A percentile compares a stretch with the other conserved stretches of the same genome.
Conservation (phyloP, 2,329 filamentous ascomycete species). For the Fusarium mangiferae region DNA sequence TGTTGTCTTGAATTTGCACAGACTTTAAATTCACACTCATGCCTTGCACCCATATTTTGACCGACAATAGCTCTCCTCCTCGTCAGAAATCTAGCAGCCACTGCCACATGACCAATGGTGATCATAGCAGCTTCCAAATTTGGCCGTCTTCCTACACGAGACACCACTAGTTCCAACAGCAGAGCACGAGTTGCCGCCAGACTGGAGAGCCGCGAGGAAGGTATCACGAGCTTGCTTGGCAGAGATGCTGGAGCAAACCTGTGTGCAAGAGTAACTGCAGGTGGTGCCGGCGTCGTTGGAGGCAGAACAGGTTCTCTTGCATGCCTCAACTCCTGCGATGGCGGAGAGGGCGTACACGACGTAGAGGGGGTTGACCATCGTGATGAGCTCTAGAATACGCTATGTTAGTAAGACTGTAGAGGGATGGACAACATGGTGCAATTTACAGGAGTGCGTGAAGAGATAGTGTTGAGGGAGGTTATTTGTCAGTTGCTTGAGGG, state of each 20-base stretch:
- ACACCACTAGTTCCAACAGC: background rate
- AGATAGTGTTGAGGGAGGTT: too few relatives aligned
- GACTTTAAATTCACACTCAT: fast-evolving
- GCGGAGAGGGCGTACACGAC: background rate
- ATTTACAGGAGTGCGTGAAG: background rate
- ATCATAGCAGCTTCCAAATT: conserved; percentile 12
- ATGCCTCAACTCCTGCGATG: background rate
- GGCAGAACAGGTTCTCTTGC: background rate
- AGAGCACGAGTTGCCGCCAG: background rate
- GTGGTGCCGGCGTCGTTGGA: background rate
- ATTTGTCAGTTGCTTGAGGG: background rate
- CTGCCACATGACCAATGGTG: conserved; percentile 2
- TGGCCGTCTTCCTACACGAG: background rate
- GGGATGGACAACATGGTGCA: background rate
- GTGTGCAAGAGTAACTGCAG: conserved; percentile 1
- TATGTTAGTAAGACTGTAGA: background rate
- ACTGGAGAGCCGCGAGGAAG: background rate
- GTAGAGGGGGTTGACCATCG: background rate
- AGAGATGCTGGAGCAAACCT: background rate
- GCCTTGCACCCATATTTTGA: too few relatives aligned
- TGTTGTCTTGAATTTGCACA: background rate
- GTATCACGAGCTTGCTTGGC: conserved; percentile 7
- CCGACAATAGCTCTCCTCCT: background rate
- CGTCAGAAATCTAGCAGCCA: background rate
- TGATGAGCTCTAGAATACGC: fast-evolving